Base-by-base conservation (phyloP, 306 rosid genomes). In the Canavalia gladiata region DNA sequence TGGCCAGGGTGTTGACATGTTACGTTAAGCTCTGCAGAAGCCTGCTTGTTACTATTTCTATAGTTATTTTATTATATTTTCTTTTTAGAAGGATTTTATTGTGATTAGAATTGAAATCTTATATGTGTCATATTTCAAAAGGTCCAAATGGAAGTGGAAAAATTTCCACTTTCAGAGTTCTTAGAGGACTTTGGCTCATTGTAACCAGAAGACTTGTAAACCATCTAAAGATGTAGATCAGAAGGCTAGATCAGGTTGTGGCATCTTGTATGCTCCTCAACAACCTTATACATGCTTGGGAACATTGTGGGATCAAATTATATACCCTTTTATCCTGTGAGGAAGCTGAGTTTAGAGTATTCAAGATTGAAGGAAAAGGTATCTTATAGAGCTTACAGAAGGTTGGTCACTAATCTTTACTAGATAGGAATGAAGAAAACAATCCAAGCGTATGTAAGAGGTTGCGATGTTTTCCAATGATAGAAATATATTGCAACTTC, bases 101-200 rank as follows among this genome's bases (percentile, higher is more conserved):
- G 66, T 72, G 62, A 67, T 55, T 58, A 59, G 46, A 79, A 43
- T 54, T 57, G 79, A 65, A 56, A 76, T 59, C 72, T 71, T 72
- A 81, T 58, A 35, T 42, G 57, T 70, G 37, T 71, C 43, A 72
- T 64, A 70, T 81, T 83, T 76, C 68, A 68, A 34, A 80, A 95
- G 99, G 99, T 84, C 99, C 99, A 77, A 95, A 95, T 55, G 99
- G 98, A 79, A 95, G 99, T 86, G 99, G 99, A 64, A 95, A 95
- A 80, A 95, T 98, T 85, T 95, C 99, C 43, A 88, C 93, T 76
- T 95, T 95, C 91, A 89, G 98, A 90, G 98, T 91, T 77, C 98
- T 95, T 52, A 88, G 92, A 90, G 97, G 96, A 78, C 96, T 95
- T 79, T 95, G 99, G 99, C 99, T 98, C 28, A 71, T 88, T 51